phyloP scores from a whole-genome alignment of 352 stramenopile species.

The Globisporangium okanoganense region DNA sequence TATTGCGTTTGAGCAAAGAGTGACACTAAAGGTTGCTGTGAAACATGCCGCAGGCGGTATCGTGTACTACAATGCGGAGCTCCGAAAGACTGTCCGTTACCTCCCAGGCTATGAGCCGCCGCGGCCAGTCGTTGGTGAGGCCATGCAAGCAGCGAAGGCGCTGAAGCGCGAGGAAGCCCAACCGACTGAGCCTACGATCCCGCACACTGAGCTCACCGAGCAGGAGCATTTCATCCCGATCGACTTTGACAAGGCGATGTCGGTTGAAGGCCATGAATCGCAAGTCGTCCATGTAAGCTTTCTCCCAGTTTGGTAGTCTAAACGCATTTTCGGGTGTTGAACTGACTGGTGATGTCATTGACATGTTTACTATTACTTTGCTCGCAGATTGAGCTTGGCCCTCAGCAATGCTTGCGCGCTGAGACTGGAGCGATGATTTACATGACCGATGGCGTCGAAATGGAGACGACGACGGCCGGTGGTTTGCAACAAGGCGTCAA shows the following conservation, averaged over 20 bases:
- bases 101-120: slow-evolving; percentile 31
- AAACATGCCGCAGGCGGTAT: slow-evolving; percentile 32
- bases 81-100: slow-evolving; percentile 58
- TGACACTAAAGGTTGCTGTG: background rate
- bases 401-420: slow-evolving; percentile 89
- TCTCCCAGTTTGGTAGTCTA: background rate
- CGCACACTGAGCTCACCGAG: slow-evolving; percentile 33
- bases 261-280: slow-evolving; percentile 80
- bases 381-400: slow-evolving; percentile 75
- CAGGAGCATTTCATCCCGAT: slow-evolving; percentile 73
- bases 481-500: slow-evolving; percentile 85
- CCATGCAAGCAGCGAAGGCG: background rate
- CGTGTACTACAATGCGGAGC: slow-evolving; percentile 59
- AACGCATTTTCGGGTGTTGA: background rate
- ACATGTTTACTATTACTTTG: no score
- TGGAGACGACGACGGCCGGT: slow-evolving; percentile 91
- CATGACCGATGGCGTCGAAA: slow-evolving; percentile 92
- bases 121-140: background rate
- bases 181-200: slow-evolving; percentile 6
- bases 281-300: slow-evolving; percentile 74
- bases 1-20: background rate
- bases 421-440: slow-evolving; percentile 95
- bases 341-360: slow-evolving; percentile 2
- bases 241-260: slow-evolving; percentile 75
- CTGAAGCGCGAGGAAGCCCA: slow-evolving; percentile 8